Evolutionary conservation across 805 yeast species (phyloP).

Genomic region (Ogataea glucozyma): DNA sequence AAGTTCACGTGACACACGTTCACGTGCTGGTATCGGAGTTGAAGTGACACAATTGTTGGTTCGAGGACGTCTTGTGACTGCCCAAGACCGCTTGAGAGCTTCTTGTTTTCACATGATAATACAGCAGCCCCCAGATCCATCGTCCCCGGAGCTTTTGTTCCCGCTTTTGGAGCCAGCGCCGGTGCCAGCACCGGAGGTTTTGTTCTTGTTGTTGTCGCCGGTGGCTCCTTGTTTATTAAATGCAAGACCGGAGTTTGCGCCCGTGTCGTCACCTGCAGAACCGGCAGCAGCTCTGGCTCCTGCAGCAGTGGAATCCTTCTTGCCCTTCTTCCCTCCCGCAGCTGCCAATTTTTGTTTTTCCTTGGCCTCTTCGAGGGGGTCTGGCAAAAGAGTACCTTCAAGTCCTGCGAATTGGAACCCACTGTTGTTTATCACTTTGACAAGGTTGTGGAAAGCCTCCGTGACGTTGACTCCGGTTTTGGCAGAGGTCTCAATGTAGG

Average conservation of each 20-base stretch:
- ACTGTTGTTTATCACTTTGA: slow-evolving; percentile 34
- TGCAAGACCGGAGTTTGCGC: slow-evolving; percentile 6
- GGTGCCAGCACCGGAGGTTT: slow-evolving; percentile 18
- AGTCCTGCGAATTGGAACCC: slow-evolving; percentile 29
- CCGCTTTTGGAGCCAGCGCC: slow-evolving; percentile 12
- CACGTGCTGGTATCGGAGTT: no score
- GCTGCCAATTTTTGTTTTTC: slow-evolving; percentile 11
- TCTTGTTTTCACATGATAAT: slow-evolving; percentile 28
- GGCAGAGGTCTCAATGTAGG: slow-evolving; percentile 91
- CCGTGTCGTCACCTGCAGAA: slow-evolving; percentile 4
- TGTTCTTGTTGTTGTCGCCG: slow-evolving; percentile 6
- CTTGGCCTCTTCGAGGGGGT: slow-evolving; percentile 27
- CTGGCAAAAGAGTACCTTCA: slow-evolving; percentile 31
- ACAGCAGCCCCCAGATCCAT: slow-evolving; percentile 38
- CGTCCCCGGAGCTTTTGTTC: slow-evolving; percentile 9
- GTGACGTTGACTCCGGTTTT: slow-evolving; percentile 82
- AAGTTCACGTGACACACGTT: no score
- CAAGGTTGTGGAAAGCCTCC: slow-evolving; percentile 38
- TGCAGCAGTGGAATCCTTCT: slow-evolving; percentile 13
- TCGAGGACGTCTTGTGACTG: no score
- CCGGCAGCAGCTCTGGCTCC: slow-evolving; percentile 5
- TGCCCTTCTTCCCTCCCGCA: slow-evolving; percentile 13
- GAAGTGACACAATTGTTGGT: no score
- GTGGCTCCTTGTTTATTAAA: neutral
- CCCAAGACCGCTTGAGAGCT: no score